phyloP scores from a whole-genome alignment of 495 filamentous ascomycete genomes.

The Penicillium desertorum region DNA sequence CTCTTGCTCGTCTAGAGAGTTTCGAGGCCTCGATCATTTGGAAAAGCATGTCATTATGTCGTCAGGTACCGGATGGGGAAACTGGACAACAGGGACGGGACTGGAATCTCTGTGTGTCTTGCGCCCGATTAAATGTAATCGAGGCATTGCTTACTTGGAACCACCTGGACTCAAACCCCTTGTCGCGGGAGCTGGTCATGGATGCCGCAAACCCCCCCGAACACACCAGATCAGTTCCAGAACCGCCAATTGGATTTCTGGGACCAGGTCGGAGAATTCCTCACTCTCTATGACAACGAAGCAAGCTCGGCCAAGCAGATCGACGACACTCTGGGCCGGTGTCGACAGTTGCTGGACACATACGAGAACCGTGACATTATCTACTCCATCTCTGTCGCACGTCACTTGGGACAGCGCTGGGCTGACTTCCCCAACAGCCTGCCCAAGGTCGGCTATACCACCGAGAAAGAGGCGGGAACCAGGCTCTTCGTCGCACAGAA shows the following conservation, averaged over 20 bases:
- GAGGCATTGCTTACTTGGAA: constrained; percentile 72
- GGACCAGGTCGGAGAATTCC: constrained; percentile 69
- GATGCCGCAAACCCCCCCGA: constrained; percentile 42
- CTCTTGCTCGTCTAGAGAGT: constrained; percentile 53
- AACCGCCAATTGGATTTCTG: constrained; percentile 76
- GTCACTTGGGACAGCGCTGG: constrained; percentile 68
- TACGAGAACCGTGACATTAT: constrained; percentile 89
- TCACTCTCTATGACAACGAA: constrained; percentile 64
- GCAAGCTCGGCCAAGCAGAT: constrained; percentile 57
- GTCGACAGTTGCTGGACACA: constrained; percentile 69
- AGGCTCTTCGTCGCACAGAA: constrained; percentile 77
- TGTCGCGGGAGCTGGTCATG: constrained; percentile 47
- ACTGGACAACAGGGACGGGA: constrained; percentile 41
- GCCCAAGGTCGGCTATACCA: constrained; percentile 57
- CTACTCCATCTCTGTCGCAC: constrained; percentile 80
- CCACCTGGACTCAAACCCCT: constrained; percentile 57
- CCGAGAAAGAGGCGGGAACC: constrained; percentile 67
- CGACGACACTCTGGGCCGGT: constrained; percentile 59
- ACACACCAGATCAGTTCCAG: constrained; percentile 51
- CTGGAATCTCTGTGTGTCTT: constrained; percentile 59
- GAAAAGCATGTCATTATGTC: constrained; percentile 56
- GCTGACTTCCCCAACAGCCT: constrained; percentile 61
- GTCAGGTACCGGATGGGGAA: constrained; percentile 41
- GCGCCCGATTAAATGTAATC: constrained; percentile 69
- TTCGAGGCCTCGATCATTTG: constrained; percentile 74